Evolutionary conservation across 371 early-diverging fungal genomes (phyloP).

Genomic region (Lichtheimia corymbifera): DNA sequence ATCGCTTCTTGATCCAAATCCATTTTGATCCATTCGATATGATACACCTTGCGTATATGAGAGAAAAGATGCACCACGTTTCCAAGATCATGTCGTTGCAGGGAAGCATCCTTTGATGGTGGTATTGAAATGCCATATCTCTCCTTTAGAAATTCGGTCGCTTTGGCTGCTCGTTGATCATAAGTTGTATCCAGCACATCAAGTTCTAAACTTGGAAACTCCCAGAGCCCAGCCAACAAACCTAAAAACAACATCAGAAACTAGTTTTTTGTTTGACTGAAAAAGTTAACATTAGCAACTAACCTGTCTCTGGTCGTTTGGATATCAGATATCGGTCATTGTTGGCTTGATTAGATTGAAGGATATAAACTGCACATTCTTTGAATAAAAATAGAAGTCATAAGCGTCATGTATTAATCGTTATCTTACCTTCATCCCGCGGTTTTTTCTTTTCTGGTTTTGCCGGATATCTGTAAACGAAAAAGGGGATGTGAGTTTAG

Average conservation of each 20-base stretch:
- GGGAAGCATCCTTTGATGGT: constrained; percentile 3
- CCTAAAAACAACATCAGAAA: constrained; percentile 30
- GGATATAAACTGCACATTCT: constrained; percentile 66
- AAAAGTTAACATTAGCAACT: not conserved
- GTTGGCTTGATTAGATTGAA: constrained; percentile 35
- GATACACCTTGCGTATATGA: constrained; percentile 69
- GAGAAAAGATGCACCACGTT: constrained; percentile 70
- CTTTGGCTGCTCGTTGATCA: constrained; percentile 32
- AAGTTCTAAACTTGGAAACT: constrained; percentile 68
- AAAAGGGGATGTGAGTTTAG: no score
- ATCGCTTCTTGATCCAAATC: constrained; percentile 3
- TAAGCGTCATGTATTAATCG: no score
- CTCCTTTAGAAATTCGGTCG: constrained; percentile 28
- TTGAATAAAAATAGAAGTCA: not conserved
- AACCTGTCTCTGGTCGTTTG: constrained; percentile 57
- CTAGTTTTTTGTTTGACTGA: no score
- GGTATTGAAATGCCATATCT: constrained; percentile 29
- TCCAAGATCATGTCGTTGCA: constrained; percentile 51
- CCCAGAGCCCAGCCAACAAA: constrained; percentile 81
- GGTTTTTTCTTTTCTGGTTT: constrained; percentile 65
- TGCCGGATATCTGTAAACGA: constrained; percentile 54
- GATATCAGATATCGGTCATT: constrained; percentile 52
- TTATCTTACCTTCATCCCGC: constrained; percentile 59
- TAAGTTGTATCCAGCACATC: constrained; percentile 33
- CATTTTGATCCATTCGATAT: constrained; percentile 55